Base-by-base conservation (phyloP, 1,284 basidiomycete genomes). In the Erythrobasidium hasegawianum region DNA sequence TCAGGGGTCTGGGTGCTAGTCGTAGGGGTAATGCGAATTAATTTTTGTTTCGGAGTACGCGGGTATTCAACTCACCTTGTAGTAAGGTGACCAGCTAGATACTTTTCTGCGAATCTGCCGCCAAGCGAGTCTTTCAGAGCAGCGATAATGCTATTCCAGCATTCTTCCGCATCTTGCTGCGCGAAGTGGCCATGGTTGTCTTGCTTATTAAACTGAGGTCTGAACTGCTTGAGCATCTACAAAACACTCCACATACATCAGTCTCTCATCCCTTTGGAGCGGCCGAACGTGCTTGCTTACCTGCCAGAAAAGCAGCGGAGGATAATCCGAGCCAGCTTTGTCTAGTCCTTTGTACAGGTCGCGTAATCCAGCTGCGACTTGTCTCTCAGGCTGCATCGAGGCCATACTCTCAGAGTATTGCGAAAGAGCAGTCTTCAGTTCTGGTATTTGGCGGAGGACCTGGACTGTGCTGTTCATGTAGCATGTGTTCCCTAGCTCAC, bases 111-210 rank as follows among this genome's bases (percentile, higher is more conserved):
- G 66, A 96, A 90, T 67, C 72, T 52, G 20, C 83, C 79, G 16
- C 81, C 80, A 1, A 95, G 70, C 1, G 76, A 81, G 8, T 85
- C 83, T 68, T 86, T 84, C 20, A 97, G 80, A 0, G 87, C 84
- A 60, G 87, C 86, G n/a, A 93, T 80, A 69, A 97, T 85, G 64
- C 88, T 85, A 1, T 84, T 85, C 83, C 90, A 97, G 68, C 90
- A 96, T 77, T 98, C 95, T 75, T 97, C 95, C 13, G 95, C 95
- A 76, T 98, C 95, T 64, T 97, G 95, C 77, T 97, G 95, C 1
- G 93, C 87, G 73, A 86, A 95, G 5, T 82, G 82, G 1, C 83
- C 76, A 70, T 79, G 69, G 75, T 81, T 75, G 78, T 83, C 76
- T 80, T 82, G 77, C 76, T 98, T 93, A 3, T 87, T 89, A 74